Evolutionary conservation across 2,329 filamentous ascomycete genomes (phyloP).

Genomic region (Trichophyton schoenleinii): DNA sequence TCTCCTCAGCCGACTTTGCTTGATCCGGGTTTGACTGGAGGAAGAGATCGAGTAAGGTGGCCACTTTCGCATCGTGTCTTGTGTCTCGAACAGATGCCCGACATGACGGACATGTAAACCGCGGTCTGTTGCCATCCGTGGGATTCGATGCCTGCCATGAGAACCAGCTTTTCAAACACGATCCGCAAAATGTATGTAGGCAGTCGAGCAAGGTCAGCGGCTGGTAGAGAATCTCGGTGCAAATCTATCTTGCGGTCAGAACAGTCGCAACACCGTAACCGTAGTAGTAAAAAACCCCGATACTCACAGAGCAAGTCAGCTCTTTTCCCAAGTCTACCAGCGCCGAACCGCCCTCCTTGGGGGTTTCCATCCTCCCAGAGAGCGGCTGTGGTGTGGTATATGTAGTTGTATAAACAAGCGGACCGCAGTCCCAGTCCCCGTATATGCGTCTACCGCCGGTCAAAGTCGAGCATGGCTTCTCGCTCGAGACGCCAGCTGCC

Average conservation of each 20-base stretch:
- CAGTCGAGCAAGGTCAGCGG: conserved; percentile 86
- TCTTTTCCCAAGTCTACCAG: conserved; percentile 73
- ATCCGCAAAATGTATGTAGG: conserved; percentile 89
- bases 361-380: background rate
- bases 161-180: conserved; percentile 95
- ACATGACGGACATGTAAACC: conserved; percentile 86
- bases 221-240: conserved; percentile 86
- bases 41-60: conserved; percentile 80
- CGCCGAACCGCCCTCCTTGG: background rate
- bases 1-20: conserved; percentile 57
- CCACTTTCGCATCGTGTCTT: conserved; percentile 79
- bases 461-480: background rate
- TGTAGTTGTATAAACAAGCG: background rate
- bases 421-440: background rate
- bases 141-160: conserved; percentile 55
- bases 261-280: background rate
- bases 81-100: conserved; percentile 76
- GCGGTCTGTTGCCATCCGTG: conserved; percentile 36
- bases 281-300: background rate
- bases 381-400: background rate
- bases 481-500: background rate
- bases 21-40: conserved; percentile 66
- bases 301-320: conserved; percentile 78
- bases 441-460: background rate
- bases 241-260: conserved; percentile 52